A percentile compares a stretch with the other conserved stretches of the same genome.
Evolutionary conservation across 768 basidiomycete species (phyloP).

Genomic region (Agaricus bisporus): DNA sequence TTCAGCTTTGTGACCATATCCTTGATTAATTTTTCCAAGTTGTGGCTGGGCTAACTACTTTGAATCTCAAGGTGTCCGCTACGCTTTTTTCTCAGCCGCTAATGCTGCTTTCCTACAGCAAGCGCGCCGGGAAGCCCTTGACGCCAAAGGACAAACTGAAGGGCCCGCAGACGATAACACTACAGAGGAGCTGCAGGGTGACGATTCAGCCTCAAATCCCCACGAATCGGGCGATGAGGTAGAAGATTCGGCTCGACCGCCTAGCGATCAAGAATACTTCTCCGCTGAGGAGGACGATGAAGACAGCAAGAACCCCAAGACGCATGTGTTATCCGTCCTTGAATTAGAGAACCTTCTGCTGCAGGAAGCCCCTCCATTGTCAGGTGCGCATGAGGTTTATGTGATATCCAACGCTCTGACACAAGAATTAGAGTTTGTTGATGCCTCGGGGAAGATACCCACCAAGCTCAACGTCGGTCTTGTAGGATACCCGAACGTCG

Average conservation of each 20-base stretch:
- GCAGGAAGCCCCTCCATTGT: slow-evolving; percentile 62
- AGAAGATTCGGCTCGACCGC: slow-evolving; percentile 24
- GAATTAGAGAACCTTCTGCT: slow-evolving; percentile 86
- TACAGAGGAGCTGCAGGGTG: slow-evolving; percentile 14
- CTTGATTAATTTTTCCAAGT: slow-evolving; percentile 31
- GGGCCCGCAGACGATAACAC: slow-evolving; percentile 5
- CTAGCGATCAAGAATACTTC: slow-evolving; percentile 37
- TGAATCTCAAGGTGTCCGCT: slow-evolving; percentile 64
- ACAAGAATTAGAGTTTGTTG: slow-evolving; percentile 47
- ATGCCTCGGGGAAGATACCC: slow-evolving; percentile 49
- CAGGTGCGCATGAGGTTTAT: slow-evolving; percentile 35
- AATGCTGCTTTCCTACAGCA: slow-evolving; percentile 83
- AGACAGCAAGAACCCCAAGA: slow-evolving; percentile 55
- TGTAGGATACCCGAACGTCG: slow-evolving; percentile 98
- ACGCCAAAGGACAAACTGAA: slow-evolving; percentile 17
- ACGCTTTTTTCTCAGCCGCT: slow-evolving; percentile 91
- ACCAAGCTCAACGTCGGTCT: slow-evolving; percentile 76
- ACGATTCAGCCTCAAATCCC: slow-evolving; percentile 10
- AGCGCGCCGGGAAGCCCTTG: slow-evolving; percentile 47
- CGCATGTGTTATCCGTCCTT: slow-evolving; percentile 73
- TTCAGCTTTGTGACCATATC: background rate
- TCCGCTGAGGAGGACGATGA: slow-evolving; percentile 48
- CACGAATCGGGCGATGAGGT: slow-evolving; percentile 16
- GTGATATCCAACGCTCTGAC: background rate
- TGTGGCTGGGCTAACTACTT: slow-evolving; percentile 90